Evolutionary conservation across 2,329 filamentous ascomycete genomes (phyloP).

Genomic region (Scedosporium apiospermum): DNA sequence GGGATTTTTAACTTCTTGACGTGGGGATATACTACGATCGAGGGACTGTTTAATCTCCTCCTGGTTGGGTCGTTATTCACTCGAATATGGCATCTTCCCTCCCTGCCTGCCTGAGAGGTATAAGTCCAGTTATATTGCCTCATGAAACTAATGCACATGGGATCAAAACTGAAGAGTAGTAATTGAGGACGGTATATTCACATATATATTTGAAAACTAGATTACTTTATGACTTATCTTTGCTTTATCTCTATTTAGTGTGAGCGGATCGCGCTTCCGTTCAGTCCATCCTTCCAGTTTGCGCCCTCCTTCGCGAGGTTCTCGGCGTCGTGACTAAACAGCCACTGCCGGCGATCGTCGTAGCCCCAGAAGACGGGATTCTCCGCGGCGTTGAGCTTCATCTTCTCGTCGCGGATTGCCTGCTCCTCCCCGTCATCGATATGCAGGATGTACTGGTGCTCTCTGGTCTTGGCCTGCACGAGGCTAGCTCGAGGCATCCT

Average conservation of each 20-base stretch:
- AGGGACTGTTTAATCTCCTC: no score
- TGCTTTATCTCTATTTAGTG: not conserved
- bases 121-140: no score
- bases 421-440: slow-evolving; percentile 48
- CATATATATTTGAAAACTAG: no score
- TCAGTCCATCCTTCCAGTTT: slow-evolving; percentile 4
- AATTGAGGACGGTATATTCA: no score
- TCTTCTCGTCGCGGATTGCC: slow-evolving; percentile 32
- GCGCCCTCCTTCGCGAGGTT: slow-evolving; percentile 6
- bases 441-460: slow-evolving; percentile 48
- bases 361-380: slow-evolving; percentile 11
- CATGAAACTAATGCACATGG: no score
- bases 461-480: slow-evolving; percentile 13
- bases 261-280: not conserved
- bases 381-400: slow-evolving; percentile 8
- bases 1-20: no score
- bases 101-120: no score
- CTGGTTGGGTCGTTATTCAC: no score
- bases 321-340: slow-evolving; percentile 11
- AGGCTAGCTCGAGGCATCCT: slow-evolving; percentile 12
- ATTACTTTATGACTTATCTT: no score
- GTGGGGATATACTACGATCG: no score
- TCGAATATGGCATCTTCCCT: no score
- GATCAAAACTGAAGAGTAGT: no score
- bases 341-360: slow-evolving; percentile 9